These are phyloP conservation scores for Yueomyces sinensis DNA, from an alignment of 805 yeast genomes.

Conservation along the genomic window DNA sequence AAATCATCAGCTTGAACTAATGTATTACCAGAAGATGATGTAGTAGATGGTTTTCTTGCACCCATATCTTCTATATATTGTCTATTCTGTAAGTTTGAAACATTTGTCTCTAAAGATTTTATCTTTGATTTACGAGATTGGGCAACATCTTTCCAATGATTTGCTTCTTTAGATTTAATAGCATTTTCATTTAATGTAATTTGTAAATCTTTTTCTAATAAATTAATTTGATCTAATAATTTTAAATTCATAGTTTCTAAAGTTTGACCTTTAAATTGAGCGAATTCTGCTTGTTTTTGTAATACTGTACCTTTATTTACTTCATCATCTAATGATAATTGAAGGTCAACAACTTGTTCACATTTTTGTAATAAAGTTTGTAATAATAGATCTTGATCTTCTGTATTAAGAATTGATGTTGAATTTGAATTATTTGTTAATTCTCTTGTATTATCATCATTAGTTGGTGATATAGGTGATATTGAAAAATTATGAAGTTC, in stretches of 20 bases:
- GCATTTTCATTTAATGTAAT: constrained; percentile 7
- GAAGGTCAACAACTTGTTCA: constrained; percentile 11
- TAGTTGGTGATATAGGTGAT: neutral
- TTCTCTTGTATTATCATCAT: neutral
- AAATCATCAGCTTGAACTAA: constrained; percentile 5
- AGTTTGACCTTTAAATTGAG: constrained; percentile 5
- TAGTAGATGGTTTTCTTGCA: constrained; percentile 2
- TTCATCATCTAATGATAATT: constrained; percentile 11
- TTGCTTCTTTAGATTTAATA: constrained; percentile 7
- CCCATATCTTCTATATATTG: too few relatives aligned
- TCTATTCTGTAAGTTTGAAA: neutral
- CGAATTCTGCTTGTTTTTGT: constrained; percentile 4
- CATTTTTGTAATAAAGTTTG: constrained; percentile 13
- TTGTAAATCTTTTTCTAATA: constrained; percentile 10
- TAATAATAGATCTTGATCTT: constrained; percentile 6
- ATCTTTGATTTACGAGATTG: constrained; percentile 7
- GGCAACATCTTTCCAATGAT: constrained; percentile 6
- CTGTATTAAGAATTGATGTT: constrained; percentile 1
- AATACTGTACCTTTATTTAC: constrained; percentile 4
- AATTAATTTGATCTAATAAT: constrained; percentile 11
- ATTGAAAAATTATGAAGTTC: too few relatives aligned
- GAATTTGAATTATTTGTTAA: constrained; percentile 1
- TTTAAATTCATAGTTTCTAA: constrained; percentile 14
- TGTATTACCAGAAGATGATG: constrained; percentile 6
- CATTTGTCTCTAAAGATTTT: constrained; percentile 7